Evolutionary conservation across 2,329 filamentous ascomycete genomes (phyloP), one percentile per base, ranked within the genome.

Genomic region (Talaromyces sp.): DNA sequence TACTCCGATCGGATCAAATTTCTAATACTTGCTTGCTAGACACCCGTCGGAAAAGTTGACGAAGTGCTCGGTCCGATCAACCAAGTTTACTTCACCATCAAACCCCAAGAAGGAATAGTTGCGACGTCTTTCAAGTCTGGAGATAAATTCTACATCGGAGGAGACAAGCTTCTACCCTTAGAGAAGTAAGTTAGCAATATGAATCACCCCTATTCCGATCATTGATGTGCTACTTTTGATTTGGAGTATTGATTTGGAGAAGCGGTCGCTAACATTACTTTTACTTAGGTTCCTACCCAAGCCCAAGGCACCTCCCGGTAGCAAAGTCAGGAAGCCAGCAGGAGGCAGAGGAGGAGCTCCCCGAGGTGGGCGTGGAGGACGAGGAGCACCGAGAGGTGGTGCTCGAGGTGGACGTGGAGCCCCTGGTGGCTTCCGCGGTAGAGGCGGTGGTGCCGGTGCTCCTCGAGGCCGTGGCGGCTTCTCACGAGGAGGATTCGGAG

Each of bases 31-130:
- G 37, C 37, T 50, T 54, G 35, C n/a, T 67, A 89, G 90, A 94
- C 91, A 54, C 84, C 90, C 68, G 88, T 99, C 78, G 95, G 95
- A 79, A 98, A 98, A 82, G 91, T 99, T 76, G 95, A 99, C 82
- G 95, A 99, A 83, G 91, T 99, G 71, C 89, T 99, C 72, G 95
- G 95, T 65, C 94, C 95, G 69, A 91, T 99, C 81, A 98, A 97
- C 85, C 90, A 97, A 81, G 92, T 98, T 74, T 97, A 90, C 84
- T 99, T 99, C 85, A 98, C 94, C 74, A 90, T 99, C 80, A 98
- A 98, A 83, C 93, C 94, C 63, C 89, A 92, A 77, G 94, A 98
- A 78, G 95, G 95, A 73, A 98, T 99, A 78, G 91, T 96, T 80
- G 93, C 95, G 68, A 87, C 89, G 66, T 95, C 91, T 47, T 99